phyloP scores from a whole-genome alignment of 129 eudicot genomes.

The Glebionis coronaria region DNA sequence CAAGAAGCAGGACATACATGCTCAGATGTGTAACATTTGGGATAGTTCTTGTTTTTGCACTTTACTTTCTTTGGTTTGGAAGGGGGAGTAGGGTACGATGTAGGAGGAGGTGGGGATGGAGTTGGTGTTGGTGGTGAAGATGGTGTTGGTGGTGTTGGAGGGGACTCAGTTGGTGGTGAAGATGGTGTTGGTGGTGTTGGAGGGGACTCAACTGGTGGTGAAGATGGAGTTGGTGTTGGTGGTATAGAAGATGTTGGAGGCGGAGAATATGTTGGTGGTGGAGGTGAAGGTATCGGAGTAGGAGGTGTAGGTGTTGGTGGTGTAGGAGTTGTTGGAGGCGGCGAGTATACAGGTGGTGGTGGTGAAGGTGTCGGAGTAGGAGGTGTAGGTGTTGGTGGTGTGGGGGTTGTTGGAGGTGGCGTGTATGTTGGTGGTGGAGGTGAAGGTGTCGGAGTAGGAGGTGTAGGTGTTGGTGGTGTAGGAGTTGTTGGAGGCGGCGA shows the following conservation, averaged over 20 bases:
- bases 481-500: conserved; percentile 32
- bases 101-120: conserved; percentile 8
- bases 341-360: conserved; percentile 17
- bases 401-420: not conserved
- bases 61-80: conserved; percentile 33
- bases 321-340: conserved; percentile 30
- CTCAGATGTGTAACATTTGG: conserved; percentile 45
- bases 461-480: not conserved
- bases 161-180: not conserved
- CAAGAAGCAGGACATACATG: conserved; percentile 59
- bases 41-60: conserved; percentile 50
- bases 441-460: conserved; percentile 5
- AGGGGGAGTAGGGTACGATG: conserved; percentile 23
- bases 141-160: not conserved
- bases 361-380: conserved; percentile 16
- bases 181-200: conserved; percentile 5
- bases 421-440: not conserved
- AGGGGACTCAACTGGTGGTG: too few species aligned
- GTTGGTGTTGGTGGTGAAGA: not conserved
- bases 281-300: not conserved
- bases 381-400: conserved; percentile 9
- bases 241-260: not conserved
- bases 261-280: conserved; percentile 9
- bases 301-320: not conserved
- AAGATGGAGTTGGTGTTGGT: not conserved